Percentiles rank a stretch among this genome's conserved stretches.
Conservation (phyloP, 2,329 filamentous ascomycete genomes). For the Cladophialophora chaetospira region DNA sequence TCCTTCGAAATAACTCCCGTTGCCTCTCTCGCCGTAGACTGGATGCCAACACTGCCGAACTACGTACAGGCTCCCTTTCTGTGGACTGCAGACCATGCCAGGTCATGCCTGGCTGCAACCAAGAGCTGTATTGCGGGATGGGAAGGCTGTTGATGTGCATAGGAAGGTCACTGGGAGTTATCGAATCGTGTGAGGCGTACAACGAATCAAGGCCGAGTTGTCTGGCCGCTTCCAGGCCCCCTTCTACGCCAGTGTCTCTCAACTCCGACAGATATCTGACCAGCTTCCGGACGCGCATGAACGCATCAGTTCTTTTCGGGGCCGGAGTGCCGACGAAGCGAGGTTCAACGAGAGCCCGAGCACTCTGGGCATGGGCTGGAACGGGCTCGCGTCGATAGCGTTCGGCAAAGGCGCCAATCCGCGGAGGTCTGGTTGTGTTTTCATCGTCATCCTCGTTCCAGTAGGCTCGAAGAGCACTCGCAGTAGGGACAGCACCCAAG, state of each 20-base stretch:
- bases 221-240: slow-evolving; percentile 23
- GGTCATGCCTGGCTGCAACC: slow-evolving; percentile 62
- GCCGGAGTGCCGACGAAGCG: background rate
- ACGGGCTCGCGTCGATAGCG: background rate
- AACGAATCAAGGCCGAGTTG: slow-evolving; percentile 26
- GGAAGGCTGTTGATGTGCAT: slow-evolving; percentile 32
- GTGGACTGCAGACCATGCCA: slow-evolving; percentile 66
- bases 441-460: slow-evolving; percentile 21
- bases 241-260: slow-evolving; percentile 25
- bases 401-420: background rate
- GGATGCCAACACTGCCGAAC: background rate
- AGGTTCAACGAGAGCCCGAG: background rate
- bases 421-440: background rate
- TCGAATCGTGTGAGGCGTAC: slow-evolving; percentile 24
- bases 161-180: slow-evolving; percentile 27
- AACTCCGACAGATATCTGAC: slow-evolving; percentile 64
- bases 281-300: slow-evolving; percentile 55
- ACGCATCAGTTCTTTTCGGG: slow-evolving; percentile 6
- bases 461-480: slow-evolving; percentile 22
- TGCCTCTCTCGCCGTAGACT: slow-evolving; percentile 20
- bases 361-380: slow-evolving; percentile 1
- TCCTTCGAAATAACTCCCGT: slow-evolving; percentile 16
- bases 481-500: slow-evolving; percentile 22
- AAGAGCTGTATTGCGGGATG: slow-evolving; percentile 57
- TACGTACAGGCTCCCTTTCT: slow-evolving; percentile 31